Base-by-base conservation (phyloP, 352 stramenopile genomes). In the Pythium dissotocum region DNA sequence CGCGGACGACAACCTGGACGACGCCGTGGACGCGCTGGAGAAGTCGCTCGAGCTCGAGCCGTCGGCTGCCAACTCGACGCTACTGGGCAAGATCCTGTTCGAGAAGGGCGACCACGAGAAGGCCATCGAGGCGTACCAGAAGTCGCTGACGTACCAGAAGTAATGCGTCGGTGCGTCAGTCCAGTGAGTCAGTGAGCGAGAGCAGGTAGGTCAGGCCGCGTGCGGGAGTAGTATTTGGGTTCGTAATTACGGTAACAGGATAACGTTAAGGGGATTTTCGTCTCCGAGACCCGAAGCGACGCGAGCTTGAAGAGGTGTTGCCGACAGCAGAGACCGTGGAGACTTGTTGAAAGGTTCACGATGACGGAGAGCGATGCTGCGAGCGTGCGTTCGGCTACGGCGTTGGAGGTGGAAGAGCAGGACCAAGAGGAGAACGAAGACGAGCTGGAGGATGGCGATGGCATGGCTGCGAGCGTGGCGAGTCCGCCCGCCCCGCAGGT, bases 31-130 rank as follows among this genome's bases (percentile, higher is more conserved):
- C 38, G 79, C 84, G 56, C 85, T 95, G 40, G 65, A 79, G 8
- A 77, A 71, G 59, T 93, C 88, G 40, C 60, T 95, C 8, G 77
- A 87, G 28, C 67, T 94, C 30, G 86, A 94, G 71, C 77, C 85
- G 48, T 89, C 82, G n/a, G 88, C 86, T 4, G 89, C 86, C 6
- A 93, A 94, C 70, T 94, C 79, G 66, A 95, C 88, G 40, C 66
- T 95, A 60, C 68, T 94, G 42, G 88, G 88, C 57, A 94, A 95
- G 72, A 93, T 95, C 55, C 70, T 94, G 32, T 95, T 94, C 57
- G 88, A 95, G 61, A 94, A 93, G 64, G 88, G 88, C 10, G 88
- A 95, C 73, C 84, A 93, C 66, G 86, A 95, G 70, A 89, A 89
- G 53, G 88, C 88, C 55, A 94, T 95, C 58, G 79, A 85, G 54